A percentile compares a stretch with the other conserved stretches of the same genome.
Conservation (phyloP, 805 yeast species). For the Nematodospora valgi region DNA sequence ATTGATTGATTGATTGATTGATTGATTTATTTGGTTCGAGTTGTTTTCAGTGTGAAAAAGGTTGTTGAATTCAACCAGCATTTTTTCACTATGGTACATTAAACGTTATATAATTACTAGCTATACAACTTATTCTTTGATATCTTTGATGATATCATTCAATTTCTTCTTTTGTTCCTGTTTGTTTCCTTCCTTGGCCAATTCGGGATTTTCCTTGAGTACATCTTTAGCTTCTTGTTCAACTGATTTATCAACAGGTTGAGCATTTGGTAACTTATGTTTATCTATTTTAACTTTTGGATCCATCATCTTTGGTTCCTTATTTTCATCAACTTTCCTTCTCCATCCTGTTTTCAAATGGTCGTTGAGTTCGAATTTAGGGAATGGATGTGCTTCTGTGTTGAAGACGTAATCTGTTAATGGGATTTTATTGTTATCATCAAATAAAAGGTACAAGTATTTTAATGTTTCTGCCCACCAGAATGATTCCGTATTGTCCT, state of each 20-base stretch:
- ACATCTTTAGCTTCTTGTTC: constrained; percentile 34
- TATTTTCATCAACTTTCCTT: constrained; percentile 27
- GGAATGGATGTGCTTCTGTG: constrained; percentile 93
- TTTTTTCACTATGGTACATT: no score
- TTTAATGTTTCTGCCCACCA: constrained; percentile 94
- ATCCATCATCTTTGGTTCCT: constrained; percentile 15
- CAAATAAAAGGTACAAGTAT: constrained; percentile 76
- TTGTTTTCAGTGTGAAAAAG: no score
- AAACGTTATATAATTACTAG: no score
- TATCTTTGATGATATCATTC: constrained; percentile 15
- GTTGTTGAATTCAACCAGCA: no score
- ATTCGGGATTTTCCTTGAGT: constrained; percentile 31
- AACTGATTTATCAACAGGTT: constrained; percentile 37
- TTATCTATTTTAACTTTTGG: constrained; percentile 18
- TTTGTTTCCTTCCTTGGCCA: constrained; percentile 24
- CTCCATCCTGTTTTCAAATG: constrained; percentile 62
- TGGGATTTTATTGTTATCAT: constrained; percentile 60
- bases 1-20: no score
- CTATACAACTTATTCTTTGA: no score
- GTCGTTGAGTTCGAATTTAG: constrained; percentile 55
- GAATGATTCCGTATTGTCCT: constrained; percentile 84
- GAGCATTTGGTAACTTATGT: constrained; percentile 35
- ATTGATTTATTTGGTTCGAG: no score
- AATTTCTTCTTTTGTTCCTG: constrained; percentile 25
- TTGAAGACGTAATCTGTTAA: constrained; percentile 72